phyloP scores from a whole-genome alignment of 129 eudicot species.

The Oenanthe sinensis region DNA sequence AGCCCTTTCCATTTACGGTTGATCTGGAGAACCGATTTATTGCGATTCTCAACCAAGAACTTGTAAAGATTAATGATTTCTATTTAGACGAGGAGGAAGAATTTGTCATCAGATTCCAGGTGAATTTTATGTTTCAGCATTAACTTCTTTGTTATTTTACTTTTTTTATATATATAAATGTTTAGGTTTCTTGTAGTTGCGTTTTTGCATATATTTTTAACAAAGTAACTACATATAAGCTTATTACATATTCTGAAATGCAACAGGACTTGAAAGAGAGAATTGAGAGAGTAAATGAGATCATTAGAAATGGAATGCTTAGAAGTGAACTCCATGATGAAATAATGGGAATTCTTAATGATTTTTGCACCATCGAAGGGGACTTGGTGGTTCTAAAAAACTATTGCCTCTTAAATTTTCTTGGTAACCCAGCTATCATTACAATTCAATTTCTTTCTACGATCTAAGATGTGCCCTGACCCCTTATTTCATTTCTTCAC shows the following conservation, averaged over 20 bases:
- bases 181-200: neutral
- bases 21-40: conserved; percentile 67
- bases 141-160: neutral
- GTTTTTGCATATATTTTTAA: neutral
- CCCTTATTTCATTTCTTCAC: conserved; percentile 10
- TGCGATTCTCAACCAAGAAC: conserved; percentile 58
- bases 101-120: conserved; percentile 83
- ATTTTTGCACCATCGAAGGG: conserved; percentile 74
- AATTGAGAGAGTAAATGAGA: conserved; percentile 51
- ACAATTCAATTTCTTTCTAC: neutral
- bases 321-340: conserved; percentile 53
- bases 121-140: conserved; percentile 6
- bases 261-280: conserved; percentile 60
- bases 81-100: conserved; percentile 93
- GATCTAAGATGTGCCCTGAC: conserved; percentile 3
- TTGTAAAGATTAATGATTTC: conserved; percentile 83
- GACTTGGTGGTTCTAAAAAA: conserved; percentile 95
- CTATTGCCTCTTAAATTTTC: conserved; percentile 89
- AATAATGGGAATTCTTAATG: conserved; percentile 63
- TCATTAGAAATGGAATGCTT: conserved; percentile 41
- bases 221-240: neutral
- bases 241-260: conserved; percentile 6
- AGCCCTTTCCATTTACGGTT: conserved; percentile 32
- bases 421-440: conserved; percentile 37
- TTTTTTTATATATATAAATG: neutral